Percentiles rank a stretch among this genome's conserved stretches.
Evolutionary conservation across 805 yeast species (phyloP).

Genomic region (Teunomyces pallodes): DNA sequence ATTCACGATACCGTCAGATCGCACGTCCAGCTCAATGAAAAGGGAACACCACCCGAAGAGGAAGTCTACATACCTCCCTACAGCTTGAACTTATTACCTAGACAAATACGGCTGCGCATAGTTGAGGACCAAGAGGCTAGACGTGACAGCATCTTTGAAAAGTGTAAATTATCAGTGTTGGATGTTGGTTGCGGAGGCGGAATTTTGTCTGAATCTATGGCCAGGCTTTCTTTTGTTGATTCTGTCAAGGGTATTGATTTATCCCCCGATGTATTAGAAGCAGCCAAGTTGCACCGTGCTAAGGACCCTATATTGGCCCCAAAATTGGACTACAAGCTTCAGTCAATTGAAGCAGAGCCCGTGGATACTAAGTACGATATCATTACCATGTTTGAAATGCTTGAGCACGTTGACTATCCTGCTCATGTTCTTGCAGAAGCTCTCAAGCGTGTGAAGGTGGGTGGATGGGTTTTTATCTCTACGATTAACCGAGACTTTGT

Average conservation of each 20-base stretch:
- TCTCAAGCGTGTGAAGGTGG: constrained; percentile 63
- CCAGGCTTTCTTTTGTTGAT: constrained; percentile 62
- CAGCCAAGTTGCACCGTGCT: constrained; percentile 67
- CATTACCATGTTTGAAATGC: constrained; percentile 88
- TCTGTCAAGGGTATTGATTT: constrained; percentile 81
- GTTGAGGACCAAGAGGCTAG: constrained; percentile 48
- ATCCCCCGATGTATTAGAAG: constrained; percentile 75
- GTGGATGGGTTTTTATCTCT: constrained; percentile 83
- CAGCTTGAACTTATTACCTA: constrained; percentile 64
- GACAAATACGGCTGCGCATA: constrained; percentile 46
- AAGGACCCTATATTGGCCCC: constrained; percentile 56
- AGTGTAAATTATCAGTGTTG: constrained; percentile 50
- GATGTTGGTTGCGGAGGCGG: constrained; percentile 99
- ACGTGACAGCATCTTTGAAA: constrained; percentile 33
- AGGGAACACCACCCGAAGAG: constrained; percentile 30
- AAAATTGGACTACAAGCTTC: constrained; percentile 59
- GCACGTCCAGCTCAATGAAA: constrained; percentile 41
- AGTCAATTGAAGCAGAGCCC: constrained; percentile 59
- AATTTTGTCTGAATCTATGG: constrained; percentile 80
- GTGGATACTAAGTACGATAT: constrained; percentile 57
- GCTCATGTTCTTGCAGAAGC: constrained; percentile 68
- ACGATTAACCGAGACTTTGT: constrained; percentile 88
- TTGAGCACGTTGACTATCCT: constrained; percentile 92
- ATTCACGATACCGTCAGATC: constrained; percentile 58
- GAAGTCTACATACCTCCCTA: constrained; percentile 77